Evolutionary conservation across 2,329 filamentous ascomycete species (phyloP), one percentile per base, ranked within the genome.

Genomic region (Hawksworthiomyces lignivorus): DNA sequence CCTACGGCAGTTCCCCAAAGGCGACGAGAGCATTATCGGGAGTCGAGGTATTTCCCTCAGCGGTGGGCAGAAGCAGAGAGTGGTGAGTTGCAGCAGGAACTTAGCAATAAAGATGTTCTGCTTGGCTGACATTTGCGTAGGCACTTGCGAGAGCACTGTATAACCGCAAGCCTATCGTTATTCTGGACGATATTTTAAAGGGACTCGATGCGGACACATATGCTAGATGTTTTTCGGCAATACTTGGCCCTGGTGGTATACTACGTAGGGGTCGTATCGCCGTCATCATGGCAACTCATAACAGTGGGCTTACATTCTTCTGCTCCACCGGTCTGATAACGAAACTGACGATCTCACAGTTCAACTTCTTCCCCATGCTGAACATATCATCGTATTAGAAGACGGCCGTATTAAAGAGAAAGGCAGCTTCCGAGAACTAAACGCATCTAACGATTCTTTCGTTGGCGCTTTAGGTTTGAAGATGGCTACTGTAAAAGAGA

Each of bases 81-180:
- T 60, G 26, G 55, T 56, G 36, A 10, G 18, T 26, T n/a, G n/a
- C n/a, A n/a, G n/a, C n/a, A n/a, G n/a, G n/a, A n/a, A n/a, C n/a
- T n/a, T n/a, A n/a, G n/a, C n/a, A n/a, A n/a, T n/a, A n/a, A n/a
- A n/a, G n/a, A n/a, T n/a, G n/a, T n/a, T n/a, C n/a, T n/a, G n/a
- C n/a, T n/a, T n/a, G n/a, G n/a, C n/a, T n/a, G n/a, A n/a, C n/a
- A 38, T n/a, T 4, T 10, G 15, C 19, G 15, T 15, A 66, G 55
- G 60, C 65, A 3, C 52, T 73, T 2, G 70, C 71, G 4, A 58
- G 71, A 12, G 69, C 69, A 1, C 51, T 73, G 0, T 75, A 70
- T 44, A 48, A 45, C 32, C 39, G 45, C 22, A 45, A 48, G 21
- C 36, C 44, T 4, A 47, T 48, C 17, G 47, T 48, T 26, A 39